Evolutionary conservation across 768 basidiomycete genomes (phyloP).

Genomic region (Tricholoma furcatifolium): DNA sequence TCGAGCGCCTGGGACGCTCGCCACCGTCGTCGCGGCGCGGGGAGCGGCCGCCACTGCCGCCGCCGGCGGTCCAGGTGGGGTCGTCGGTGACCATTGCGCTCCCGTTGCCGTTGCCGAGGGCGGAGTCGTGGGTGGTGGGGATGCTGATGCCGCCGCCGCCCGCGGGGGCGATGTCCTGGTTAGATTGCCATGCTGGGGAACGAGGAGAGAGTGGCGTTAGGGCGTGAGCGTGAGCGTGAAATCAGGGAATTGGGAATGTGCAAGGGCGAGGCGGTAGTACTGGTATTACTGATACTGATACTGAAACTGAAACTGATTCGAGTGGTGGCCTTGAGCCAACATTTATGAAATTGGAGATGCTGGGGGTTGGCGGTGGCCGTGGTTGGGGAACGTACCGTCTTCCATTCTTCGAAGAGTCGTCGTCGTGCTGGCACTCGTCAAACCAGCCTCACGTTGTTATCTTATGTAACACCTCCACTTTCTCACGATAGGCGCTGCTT

Average conservation of each 20-base stretch:
- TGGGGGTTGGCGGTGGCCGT: conserved; percentile 50
- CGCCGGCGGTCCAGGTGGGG: conserved; percentile 48
- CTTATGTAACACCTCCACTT: too few relatives aligned
- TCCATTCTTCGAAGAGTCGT: too few relatives aligned
- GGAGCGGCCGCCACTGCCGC: conserved; percentile 33
- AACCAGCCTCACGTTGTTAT: too few relatives aligned
- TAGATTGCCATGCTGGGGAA: conserved; percentile 74
- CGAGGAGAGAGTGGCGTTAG: conserved; percentile 34
- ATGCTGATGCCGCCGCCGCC: conserved; percentile 62
- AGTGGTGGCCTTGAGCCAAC: conserved; percentile 46
- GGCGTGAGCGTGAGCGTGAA: too few relatives aligned
- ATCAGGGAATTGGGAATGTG: conserved; percentile 27
- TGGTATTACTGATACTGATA: conserved; percentile 12
- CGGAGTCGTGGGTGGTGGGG: conserved; percentile 57
- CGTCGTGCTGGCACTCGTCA: too few relatives aligned
- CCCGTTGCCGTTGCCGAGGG: conserved; percentile 37
- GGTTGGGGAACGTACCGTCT: conserved; percentile 82
- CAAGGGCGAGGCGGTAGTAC: conserved; percentile 16
- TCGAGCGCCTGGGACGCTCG: conserved; percentile 62
- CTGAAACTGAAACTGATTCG: conserved; percentile 21
- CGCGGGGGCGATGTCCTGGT: conserved; percentile 73
- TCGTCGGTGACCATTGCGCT: conserved; percentile 53
- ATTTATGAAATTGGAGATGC: conserved; percentile 26
- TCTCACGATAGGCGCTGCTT: conserved; percentile 22
- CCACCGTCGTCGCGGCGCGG: conserved; percentile 39